A percentile compares a stretch with the other conserved stretches of the same genome.
Evolutionary conservation across 2,329 filamentous ascomycete species (phyloP).

Genomic region (Periconia macrospinosa): DNA sequence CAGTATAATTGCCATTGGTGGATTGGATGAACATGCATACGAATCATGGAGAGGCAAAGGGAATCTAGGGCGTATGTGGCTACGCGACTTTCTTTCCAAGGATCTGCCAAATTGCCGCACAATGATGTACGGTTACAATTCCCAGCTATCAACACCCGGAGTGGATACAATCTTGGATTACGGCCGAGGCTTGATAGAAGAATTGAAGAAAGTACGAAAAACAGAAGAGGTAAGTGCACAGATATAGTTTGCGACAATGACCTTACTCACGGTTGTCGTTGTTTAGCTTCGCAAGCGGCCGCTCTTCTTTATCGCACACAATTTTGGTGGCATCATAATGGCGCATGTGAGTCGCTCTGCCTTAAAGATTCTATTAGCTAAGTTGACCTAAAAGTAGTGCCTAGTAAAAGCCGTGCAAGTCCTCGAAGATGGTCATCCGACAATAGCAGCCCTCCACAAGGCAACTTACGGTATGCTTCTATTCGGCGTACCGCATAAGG

Average conservation of each 20-base stretch:
- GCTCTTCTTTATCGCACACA: conserved; percentile 18
- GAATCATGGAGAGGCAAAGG: conserved; percentile 9
- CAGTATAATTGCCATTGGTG: conserved; percentile 10
- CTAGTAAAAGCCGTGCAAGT: conserved; percentile 5
- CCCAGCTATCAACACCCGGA: conserved; percentile 28
- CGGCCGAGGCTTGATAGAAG: conserved; percentile 7
- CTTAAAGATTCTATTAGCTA: too few species aligned
- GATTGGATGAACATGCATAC: conserved; percentile 10
- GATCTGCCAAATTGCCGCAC: conserved; percentile 13
- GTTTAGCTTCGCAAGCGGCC: conserved; percentile 19
- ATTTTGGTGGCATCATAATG: conserved; percentile 31
- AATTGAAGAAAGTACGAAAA: conserved; percentile 10
- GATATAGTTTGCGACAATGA: too few species aligned
- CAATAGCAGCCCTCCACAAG: conserved; percentile 6
- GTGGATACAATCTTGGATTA: conserved; percentile 24
- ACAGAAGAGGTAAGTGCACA: too few species aligned
- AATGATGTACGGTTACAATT: conserved; percentile 41
- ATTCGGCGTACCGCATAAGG: conserved; percentile 14
- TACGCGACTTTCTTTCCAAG: conserved; percentile 10
- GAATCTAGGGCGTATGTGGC: conserved; percentile 5
- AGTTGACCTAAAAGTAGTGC: too few species aligned
- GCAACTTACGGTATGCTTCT: conserved; percentile 16
- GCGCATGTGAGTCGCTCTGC: too few species aligned
- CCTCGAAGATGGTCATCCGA: conserved; percentile 3
- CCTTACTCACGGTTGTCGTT: too few species aligned